These are phyloP conservation scores for Trichoderma sp. DNA, from an alignment of 2,329 filamentous ascomycete genomes.

Conservation along the genomic window DNA sequence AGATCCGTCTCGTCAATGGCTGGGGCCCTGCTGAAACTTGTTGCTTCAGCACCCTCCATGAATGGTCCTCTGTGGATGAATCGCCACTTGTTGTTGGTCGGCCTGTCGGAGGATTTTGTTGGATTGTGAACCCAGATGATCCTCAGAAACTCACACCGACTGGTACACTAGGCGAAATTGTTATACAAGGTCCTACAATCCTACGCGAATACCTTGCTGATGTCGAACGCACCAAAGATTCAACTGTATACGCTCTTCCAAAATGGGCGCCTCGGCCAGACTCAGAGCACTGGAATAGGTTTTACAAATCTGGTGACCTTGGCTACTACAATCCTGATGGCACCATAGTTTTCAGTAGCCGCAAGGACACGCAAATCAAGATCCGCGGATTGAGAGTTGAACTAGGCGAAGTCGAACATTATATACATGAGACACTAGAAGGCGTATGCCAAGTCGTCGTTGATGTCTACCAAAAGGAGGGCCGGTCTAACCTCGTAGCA, in stretches of 20 bases:
- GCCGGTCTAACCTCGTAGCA: background rate
- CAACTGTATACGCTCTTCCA: conserved; percentile 35
- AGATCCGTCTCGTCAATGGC: conserved; percentile 37
- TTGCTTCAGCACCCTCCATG: conserved; percentile 24
- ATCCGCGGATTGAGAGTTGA: conserved; percentile 53
- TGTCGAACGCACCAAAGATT: conserved; percentile 37
- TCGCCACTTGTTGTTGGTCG: conserved; percentile 14
- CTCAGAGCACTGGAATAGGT: conserved; percentile 17
- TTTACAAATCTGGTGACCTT: conserved; percentile 48
- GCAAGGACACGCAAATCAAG: conserved; percentile 57
- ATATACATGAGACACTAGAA: background rate
- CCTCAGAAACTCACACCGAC: conserved; percentile 23
- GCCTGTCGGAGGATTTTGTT: conserved; percentile 19
- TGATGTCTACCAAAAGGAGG: background rate
- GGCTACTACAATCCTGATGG: conserved; percentile 39
- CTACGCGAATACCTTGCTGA: conserved; percentile 47
- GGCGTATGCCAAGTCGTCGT: conserved; percentile 2
- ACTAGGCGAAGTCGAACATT: conserved; percentile 30
- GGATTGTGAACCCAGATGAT: conserved; percentile 26
- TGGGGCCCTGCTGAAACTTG: conserved; percentile 44
- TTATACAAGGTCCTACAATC: conserved; percentile 43
- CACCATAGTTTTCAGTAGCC: conserved; percentile 42
- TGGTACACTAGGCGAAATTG: conserved; percentile 31
- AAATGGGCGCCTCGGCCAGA: background rate
- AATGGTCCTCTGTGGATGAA: background rate